Evolutionary conservation across 2,329 filamentous ascomycete genomes (phyloP), one percentile per base, ranked within the genome.

Genomic region (Stachybotrys chlorohalonatus): DNA sequence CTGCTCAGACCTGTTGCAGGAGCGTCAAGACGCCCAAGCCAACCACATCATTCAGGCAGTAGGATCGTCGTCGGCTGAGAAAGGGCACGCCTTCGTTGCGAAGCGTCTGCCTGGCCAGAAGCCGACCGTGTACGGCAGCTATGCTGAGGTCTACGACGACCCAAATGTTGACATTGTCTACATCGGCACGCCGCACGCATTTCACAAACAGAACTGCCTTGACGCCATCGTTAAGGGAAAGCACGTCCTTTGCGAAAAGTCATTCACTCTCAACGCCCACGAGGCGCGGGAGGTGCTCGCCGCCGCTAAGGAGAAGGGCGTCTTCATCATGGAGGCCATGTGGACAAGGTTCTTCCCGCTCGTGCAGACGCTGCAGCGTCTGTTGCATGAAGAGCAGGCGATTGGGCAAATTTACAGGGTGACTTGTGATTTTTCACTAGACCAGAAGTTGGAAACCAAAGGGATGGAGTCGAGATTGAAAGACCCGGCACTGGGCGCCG

Each of bases 311-410:
- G 55, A 58, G 31, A 71, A 71, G 55, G 68, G 69, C 8, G 68
- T 77, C 3, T 77, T 72, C 54, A 58, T 77, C 30, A 72, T 73
- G 64, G 75, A 77, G 58, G 75, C 73, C 11, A 71, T 76, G 70
- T 76, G 74, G 75, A 71, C 70, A 3, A 70, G 74, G 11, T 72
- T 72, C 62, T 72, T 67, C 16, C 72, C 75, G 0, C 58, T 77
- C 2, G 63, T 71, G 2, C 62, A 59, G 42, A 62, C 65, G 6
- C 55, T 77, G 0, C 65, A 66, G 49, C 60, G 62, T 11, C 47
- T 73, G 1, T 53, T 77, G 0, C 69, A 75, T 51, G 62, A 69
- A 16, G 70, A 76, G 6, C 70, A 69, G 49, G 64, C 59, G 11
- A 68, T 76, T 45, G 73, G 75, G 5, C 63, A 68, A 1, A 63